Evolutionary conservation across 2,329 filamentous ascomycete genomes (phyloP).

Genomic region (Hypoxylon sp.): DNA sequence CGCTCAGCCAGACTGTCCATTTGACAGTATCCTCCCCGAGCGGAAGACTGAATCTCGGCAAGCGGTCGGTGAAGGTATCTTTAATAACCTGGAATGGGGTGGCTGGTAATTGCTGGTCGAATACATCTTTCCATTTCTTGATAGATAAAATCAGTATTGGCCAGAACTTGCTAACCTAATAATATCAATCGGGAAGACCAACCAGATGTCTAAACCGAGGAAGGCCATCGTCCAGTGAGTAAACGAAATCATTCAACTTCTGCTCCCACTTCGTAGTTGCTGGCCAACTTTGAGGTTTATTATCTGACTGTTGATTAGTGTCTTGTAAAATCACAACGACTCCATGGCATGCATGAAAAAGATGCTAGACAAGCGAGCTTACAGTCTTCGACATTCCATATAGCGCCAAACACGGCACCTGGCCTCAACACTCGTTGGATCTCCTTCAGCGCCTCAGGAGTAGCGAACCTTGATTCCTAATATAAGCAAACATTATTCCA

Average conservation of each 20-base stretch:
- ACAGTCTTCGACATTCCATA: constrained; percentile 84
- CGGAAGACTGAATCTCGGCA: constrained; percentile 71
- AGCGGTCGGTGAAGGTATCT: constrained; percentile 57
- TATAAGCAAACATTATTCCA: constrained; percentile 10
- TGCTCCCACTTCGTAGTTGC: constrained; percentile 73
- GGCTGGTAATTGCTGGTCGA: constrained; percentile 70
- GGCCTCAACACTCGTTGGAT: constrained; percentile 77
- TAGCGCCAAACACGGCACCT: constrained; percentile 72
- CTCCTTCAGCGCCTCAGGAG: constrained; percentile 71
- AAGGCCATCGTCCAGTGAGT: constrained; percentile 69
- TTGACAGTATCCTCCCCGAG: constrained; percentile 69
- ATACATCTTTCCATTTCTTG: constrained; percentile 73
- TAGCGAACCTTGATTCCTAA: constrained; percentile 72
- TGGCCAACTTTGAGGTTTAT: constrained; percentile 70
- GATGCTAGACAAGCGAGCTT: constrained; percentile 51
- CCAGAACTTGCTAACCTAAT: background rate
- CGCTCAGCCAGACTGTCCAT: constrained; percentile 71
- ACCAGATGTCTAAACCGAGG: constrained; percentile 74
- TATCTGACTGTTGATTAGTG: constrained; percentile 64
- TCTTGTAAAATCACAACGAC: background rate
- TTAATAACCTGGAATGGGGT: constrained; percentile 67
- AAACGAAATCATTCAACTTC: constrained; percentile 71
- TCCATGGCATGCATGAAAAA: background rate
- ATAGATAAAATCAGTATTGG: constrained; percentile 22
- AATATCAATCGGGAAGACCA: constrained; percentile 16